Evolutionary conservation across 208 protist species (phyloP).

Genomic region (Herpetomonas samuelpessoai): DNA sequence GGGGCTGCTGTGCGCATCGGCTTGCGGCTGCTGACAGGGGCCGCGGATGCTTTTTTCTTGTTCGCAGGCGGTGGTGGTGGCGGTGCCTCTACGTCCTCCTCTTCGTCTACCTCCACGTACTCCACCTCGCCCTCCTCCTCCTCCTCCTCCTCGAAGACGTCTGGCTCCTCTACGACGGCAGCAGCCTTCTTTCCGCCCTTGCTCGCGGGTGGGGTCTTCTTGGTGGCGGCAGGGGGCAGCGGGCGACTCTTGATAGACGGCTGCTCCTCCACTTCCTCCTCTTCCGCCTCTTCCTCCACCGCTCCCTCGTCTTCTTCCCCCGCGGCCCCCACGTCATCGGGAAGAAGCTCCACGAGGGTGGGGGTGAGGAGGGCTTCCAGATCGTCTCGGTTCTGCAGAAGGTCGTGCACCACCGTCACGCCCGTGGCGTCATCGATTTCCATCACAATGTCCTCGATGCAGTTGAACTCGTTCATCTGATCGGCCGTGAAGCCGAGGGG

Average conservation of each 20-base stretch:
- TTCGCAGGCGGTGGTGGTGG: background rate
- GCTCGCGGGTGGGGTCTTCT: background rate
- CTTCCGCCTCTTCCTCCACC: conserved; percentile 24
- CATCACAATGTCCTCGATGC: conserved; percentile 68
- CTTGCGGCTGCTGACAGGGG: too few relatives aligned
- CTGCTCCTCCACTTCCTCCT: conserved; percentile 10
- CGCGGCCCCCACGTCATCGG: conserved; percentile 41
- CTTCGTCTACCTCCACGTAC: conserved; percentile 16
- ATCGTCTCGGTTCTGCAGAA: conserved; percentile 74
- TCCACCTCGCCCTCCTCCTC: conserved; percentile 26
- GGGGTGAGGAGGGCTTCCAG: conserved; percentile 78
- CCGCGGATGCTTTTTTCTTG: background rate
- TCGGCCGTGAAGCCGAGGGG: conserved; percentile 58
- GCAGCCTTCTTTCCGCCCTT: background rate
- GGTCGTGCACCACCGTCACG: conserved; percentile 72
- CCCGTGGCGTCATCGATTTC: conserved; percentile 46
- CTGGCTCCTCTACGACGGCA: conserved; percentile 10
- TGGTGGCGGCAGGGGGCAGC: background rate
- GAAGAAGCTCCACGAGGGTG: conserved; percentile 79
- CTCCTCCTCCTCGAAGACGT: conserved; percentile 20
- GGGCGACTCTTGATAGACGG: background rate
- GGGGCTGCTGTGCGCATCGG: conserved; percentile 7
- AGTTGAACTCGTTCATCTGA: conserved; percentile 49
- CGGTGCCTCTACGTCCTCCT: conserved; percentile 24
- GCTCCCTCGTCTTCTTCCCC: conserved; percentile 20